Evolutionary conservation across 1,284 basidiomycete species (phyloP).

Genomic region (Polyporus tsugae): DNA sequence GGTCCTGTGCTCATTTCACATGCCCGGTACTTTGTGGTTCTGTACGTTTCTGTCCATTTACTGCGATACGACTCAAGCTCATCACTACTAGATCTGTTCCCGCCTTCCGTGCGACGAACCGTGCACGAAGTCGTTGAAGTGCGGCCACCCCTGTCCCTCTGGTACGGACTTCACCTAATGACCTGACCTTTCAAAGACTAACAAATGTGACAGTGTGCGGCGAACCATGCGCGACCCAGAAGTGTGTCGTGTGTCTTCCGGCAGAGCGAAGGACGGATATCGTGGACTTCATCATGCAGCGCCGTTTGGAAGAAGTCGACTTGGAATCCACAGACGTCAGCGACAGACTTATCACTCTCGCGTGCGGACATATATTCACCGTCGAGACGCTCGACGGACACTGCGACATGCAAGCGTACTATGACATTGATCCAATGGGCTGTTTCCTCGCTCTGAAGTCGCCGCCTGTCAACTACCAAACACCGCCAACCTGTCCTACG

Average conservation of each 20-base stretch:
- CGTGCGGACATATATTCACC: conserved; percentile 74
- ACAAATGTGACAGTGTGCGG: conserved; percentile 61
- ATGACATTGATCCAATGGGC: conserved; percentile 47
- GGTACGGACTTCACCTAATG: conserved; percentile 47
- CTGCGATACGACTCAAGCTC: not conserved
- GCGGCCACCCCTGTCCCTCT: conserved; percentile 74
- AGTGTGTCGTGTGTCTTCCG: conserved; percentile 61
- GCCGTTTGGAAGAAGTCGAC: conserved; percentile 59
- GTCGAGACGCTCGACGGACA: conserved; percentile 76
- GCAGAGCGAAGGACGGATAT: conserved; percentile 51
- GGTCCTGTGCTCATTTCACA: conserved; percentile 59
- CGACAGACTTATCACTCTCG: conserved; percentile 68
- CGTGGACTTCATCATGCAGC: conserved; percentile 68
- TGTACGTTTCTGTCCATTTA: conserved; percentile 48
- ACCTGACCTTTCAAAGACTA: not conserved
- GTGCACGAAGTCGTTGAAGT: conserved; percentile 56
- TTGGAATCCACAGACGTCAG: conserved; percentile 51
- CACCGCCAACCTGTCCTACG: conserved; percentile 63
- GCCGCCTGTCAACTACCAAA: conserved; percentile 52
- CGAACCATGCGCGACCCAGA: conserved; percentile 66
- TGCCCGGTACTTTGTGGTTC: conserved; percentile 79
- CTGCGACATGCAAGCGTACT: conserved; percentile 63
- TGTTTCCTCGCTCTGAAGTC: conserved; percentile 52
- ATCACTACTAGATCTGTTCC: conserved; percentile 61
- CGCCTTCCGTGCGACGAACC: conserved; percentile 71